These are phyloP conservation scores for Venturia nashicola DNA, from an alignment of 2,329 filamentous ascomycete genomes.

Conservation along the genomic window DNA sequence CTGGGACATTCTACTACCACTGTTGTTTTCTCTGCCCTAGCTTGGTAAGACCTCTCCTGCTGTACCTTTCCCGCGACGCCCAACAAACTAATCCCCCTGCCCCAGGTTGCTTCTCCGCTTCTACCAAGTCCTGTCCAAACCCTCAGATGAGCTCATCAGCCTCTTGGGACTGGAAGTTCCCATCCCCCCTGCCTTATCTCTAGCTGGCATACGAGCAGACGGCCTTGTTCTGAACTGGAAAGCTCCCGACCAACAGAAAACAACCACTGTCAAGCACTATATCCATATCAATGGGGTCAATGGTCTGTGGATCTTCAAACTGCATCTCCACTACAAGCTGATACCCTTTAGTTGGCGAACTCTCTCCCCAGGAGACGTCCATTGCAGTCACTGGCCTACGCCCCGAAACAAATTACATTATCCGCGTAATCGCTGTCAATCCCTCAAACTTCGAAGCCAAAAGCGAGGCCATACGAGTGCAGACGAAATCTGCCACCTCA, in stretches of 20 bases:
- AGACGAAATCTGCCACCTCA: slow-evolving; percentile 44
- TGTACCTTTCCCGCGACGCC: neutral
- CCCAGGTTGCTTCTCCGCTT: slow-evolving; percentile 71
- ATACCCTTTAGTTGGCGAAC: slow-evolving; percentile 59
- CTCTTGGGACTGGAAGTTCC: slow-evolving; percentile 92
- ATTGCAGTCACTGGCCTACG: slow-evolving; percentile 81
- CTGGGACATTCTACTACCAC: neutral
- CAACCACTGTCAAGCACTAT: slow-evolving; percentile 70
- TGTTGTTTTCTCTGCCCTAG: slow-evolving; percentile 36
- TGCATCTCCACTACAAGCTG: neutral
- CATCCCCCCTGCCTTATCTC: slow-evolving; percentile 73
- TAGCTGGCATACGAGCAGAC: slow-evolving; percentile 78
- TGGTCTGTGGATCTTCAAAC: slow-evolving; percentile 40
- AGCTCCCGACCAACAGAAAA: slow-evolving; percentile 47
- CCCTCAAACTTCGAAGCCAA: slow-evolving; percentile 86
- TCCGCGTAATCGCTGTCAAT: slow-evolving; percentile 84
- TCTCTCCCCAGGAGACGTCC: slow-evolving; percentile 68
- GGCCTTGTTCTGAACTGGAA: slow-evolving; percentile 89
- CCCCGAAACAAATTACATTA: slow-evolving; percentile 82
- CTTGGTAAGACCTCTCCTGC: slow-evolving; percentile 27
- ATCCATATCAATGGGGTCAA: slow-evolving; percentile 90
- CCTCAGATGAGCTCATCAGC: slow-evolving; percentile 78
- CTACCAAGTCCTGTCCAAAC: slow-evolving; percentile 79
- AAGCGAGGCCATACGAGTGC: slow-evolving; percentile 71
- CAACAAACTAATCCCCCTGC: neutral